Evolutionary conservation across 202 grass and related monocot genomes (phyloP).

Genomic region (Alloteropsis angusta): DNA sequence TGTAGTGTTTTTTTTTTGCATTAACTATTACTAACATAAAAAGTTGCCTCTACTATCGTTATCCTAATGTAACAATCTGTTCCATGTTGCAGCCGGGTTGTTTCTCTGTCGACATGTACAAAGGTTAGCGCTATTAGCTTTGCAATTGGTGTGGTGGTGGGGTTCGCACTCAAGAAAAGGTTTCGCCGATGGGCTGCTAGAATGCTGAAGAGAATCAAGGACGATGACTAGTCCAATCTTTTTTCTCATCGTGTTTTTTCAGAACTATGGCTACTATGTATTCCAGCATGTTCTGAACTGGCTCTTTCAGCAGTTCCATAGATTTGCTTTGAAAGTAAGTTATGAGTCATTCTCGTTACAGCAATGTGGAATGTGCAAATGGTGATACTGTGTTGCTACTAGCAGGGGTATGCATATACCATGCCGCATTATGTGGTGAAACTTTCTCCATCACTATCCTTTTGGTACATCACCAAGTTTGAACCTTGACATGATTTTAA

Average conservation of each 20-base stretch:
- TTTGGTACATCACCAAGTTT: no score
- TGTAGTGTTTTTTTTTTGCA: background rate
- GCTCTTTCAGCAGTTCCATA: no score
- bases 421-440: no score
- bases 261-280: no score
- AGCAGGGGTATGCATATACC: no score
- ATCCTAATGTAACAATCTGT: background rate
- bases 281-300: no score
- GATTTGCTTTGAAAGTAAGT: no score
- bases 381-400: no score
- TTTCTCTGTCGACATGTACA: slow-evolving; percentile 56
- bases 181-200: slow-evolving; percentile 55
- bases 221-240: slow-evolving; percentile 32
- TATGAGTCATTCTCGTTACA: no score
- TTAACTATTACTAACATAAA: background rate
- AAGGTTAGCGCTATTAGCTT: slow-evolving; percentile 60
- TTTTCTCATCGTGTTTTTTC: background rate
- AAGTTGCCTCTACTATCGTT: background rate
- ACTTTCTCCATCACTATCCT: no score
- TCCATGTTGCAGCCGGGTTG: slow-evolving; percentile 44
- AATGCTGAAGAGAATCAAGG: slow-evolving; percentile 68
- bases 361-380: no score
- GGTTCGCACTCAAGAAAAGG: slow-evolving; percentile 58
- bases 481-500: no score
- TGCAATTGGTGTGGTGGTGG: slow-evolving; percentile 47